Evolutionary conservation across 768 basidiomycete genomes (phyloP).

Genomic region (Lanmaoa pseudosensibilis): DNA sequence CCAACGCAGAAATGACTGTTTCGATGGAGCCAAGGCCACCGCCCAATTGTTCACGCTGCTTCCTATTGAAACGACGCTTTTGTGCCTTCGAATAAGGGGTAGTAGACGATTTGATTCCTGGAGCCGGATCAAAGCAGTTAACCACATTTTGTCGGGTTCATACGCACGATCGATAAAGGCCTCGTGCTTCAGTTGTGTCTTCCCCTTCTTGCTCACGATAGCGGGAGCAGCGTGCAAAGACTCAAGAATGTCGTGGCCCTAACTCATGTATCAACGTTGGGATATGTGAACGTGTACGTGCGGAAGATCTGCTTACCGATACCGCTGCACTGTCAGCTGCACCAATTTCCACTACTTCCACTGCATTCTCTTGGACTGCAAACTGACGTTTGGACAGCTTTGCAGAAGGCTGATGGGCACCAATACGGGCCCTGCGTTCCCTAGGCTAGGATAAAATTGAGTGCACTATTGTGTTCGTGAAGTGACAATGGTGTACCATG

Average conservation of each 20-base stretch:
- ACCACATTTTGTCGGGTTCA: background rate
- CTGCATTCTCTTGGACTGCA: conserved; percentile 48
- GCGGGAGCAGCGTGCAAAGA: conserved; percentile 32
- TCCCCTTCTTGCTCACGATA: conserved; percentile 61
- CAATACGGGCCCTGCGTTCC: conserved; percentile 42
- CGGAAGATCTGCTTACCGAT: conserved; percentile 39
- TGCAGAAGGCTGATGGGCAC: conserved; percentile 53
- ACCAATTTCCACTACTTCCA: conserved; percentile 50
- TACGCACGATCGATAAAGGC: conserved; percentile 64
- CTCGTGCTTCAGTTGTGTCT: conserved; percentile 62
- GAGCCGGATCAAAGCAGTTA: background rate
- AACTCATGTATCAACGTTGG: background rate
- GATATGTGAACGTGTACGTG: background rate
- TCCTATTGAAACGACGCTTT: conserved; percentile 66
- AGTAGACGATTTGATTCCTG: conserved; percentile 50
- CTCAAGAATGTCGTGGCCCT: conserved; percentile 49
- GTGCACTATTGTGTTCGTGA: background rate
- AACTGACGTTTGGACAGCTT: conserved; percentile 49
- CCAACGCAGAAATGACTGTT: conserved; percentile 54
- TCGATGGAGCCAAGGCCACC: conserved; percentile 52
- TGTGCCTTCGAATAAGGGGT: conserved; percentile 73
- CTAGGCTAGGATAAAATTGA: conserved; percentile 31
- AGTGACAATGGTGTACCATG: conserved; percentile 22
- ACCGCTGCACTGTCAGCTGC: conserved; percentile 30
- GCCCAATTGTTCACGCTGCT: conserved; percentile 59